A percentile compares a stretch with the other conserved stretches of the same genome.
Conservation (phyloP, 495 filamentous ascomycete genomes). For the Neurospora sp. region DNA sequence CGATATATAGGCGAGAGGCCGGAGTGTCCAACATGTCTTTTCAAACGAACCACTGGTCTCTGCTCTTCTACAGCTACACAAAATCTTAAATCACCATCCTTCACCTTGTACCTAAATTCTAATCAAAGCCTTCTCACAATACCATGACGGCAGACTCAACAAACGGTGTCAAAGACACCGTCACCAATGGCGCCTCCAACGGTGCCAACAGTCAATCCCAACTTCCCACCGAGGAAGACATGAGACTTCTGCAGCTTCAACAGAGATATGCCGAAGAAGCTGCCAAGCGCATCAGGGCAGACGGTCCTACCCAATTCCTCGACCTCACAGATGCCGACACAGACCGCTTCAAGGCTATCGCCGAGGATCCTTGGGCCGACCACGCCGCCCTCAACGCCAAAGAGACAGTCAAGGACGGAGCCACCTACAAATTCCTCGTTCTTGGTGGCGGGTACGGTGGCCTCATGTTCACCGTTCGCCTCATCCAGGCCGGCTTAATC, state of each 20-base stretch:
- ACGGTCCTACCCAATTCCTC: slow-evolving; percentile 33
- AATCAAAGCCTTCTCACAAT: neutral
- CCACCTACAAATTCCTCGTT: slow-evolving; percentile 34
- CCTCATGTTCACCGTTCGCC: slow-evolving; percentile 35
- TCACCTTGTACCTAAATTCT: neutral
- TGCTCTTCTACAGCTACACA: neutral
- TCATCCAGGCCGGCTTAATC: slow-evolving; percentile 38
- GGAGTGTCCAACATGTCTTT: neutral
- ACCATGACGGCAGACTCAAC: neutral
- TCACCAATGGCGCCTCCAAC: neutral
- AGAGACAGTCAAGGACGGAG: slow-evolving; percentile 16
- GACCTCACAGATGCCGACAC: slow-evolving; percentile 19
- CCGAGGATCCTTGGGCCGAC: slow-evolving; percentile 37
- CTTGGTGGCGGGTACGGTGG: slow-evolving; percentile 45
- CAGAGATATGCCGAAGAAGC: slow-evolving; percentile 37
- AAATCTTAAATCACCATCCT: neutral
- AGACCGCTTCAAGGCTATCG: slow-evolving; percentile 23
- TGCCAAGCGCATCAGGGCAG: slow-evolving; percentile 34
- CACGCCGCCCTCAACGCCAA: slow-evolving; percentile 28
- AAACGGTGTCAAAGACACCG: neutral
- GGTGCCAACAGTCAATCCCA: neutral
- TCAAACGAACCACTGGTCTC: neutral
- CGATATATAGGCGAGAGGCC: neutral
- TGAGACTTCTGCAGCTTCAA: slow-evolving; percentile 20
- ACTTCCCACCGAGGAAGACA: slow-evolving; percentile 7